Percentiles rank a stretch among this genome's conserved stretches.
phyloP scores from a whole-genome alignment of 176 grass and related monocot genomes.

The Cenchrus fungigraminus region DNA sequence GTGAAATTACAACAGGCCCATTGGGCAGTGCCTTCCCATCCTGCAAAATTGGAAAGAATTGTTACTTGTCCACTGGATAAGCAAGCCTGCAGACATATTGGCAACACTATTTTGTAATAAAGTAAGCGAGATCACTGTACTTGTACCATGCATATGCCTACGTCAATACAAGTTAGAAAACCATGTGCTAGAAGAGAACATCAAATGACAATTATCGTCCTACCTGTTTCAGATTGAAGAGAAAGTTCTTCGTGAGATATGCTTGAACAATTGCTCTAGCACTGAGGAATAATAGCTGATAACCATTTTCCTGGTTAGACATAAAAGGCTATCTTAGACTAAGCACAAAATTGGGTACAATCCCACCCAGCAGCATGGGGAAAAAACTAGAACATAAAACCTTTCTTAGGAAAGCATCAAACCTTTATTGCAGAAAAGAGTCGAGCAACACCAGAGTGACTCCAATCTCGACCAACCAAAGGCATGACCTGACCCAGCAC shows the following conservation, averaged over 20 bases:
- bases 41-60: constrained; percentile 49
- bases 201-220: constrained; percentile 4
- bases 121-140: constrained; percentile 13
- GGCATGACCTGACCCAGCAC: constrained; percentile 98
- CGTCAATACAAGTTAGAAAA: constrained; percentile 11
- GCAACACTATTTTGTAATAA: constrained; percentile 11
- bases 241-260: constrained; percentile 96
- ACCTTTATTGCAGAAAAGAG: constrained; percentile 99
- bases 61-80: constrained; percentile 3
- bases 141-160: constrained; percentile 11
- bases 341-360: constrained; percentile 26
- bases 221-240: constrained; percentile 99
- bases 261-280: constrained; percentile 99
- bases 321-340: constrained; percentile 31
- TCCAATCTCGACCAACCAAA: constrained; percentile 98
- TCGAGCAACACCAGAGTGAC: constrained; percentile 89
- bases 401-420: background rate
- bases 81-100: constrained; percentile 8
- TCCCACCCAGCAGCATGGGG: background rate
- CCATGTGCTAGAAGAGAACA: background rate
- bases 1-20: constrained; percentile 97
- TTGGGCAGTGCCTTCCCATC: constrained; percentile 97
- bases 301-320: constrained; percentile 89
- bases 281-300: constrained; percentile 97
- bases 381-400: background rate